Evolutionary conservation across 805 yeast genomes (phyloP), one percentile per base, ranked within the genome.

Genomic region (Metschnikowia orientalis): DNA sequence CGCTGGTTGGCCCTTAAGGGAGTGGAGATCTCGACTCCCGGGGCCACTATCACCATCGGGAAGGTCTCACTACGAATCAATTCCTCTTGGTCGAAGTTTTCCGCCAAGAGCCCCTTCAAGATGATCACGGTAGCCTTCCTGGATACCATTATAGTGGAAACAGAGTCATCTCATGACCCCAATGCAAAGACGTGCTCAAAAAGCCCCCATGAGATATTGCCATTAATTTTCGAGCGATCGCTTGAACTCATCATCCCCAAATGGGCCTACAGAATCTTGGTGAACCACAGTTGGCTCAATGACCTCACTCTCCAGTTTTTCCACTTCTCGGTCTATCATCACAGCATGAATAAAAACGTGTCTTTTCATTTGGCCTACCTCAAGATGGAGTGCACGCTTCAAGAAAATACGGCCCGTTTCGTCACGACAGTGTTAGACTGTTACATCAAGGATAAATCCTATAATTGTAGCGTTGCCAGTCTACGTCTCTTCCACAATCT

Each of bases 1-100:
- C 38, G 50, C n/a, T 46, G 50, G 50, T n/a, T 40, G 23, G 28
- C 45, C 8, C 19, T 46, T 10, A 22, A 37, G 15, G 41, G 44
- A 7, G 38, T 46, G 19, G 23, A 31, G 8, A 13, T 46, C 26
- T 27, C 32, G 10, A 26, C 34, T 6, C 37, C 36, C 5, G 39
- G 30, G 6, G 31, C 26, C 26, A 30, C 34, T 9, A 28, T 46
- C 15, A 20, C 28, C n/a, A 33, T 35, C 16, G 22, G 24, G 8
- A 31, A 28, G 20, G 16, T 42, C 8, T 23, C 30, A 14, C 26
- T 46, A 20, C 28, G 36, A 8, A 17, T 44, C 18, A 37, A 38
- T 17, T 18, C 29, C 4, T 14, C 34, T n/a, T 40, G 41, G 42
- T 29, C 32, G 2, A 11, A 16, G 6, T 22, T 19, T 19, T 22